phyloP scores from a whole-genome alignment of 2,329 filamentous ascomycete genomes.

The Claviceps purpurea region DNA sequence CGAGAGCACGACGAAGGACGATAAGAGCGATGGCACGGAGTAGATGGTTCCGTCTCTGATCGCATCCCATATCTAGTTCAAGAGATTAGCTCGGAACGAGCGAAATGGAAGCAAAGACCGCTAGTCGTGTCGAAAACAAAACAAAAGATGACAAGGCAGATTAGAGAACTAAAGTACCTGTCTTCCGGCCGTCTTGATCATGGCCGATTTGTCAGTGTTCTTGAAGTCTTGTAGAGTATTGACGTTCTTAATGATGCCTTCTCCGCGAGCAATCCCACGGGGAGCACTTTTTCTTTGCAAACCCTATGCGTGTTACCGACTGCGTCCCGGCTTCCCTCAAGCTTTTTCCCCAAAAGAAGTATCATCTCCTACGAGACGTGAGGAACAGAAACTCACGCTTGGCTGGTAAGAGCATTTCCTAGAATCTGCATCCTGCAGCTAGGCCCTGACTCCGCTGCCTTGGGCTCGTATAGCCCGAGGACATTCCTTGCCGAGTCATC shows the following conservation, averaged over 20 bases:
- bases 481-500: slow-evolving; percentile 83
- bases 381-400: slow-evolving; percentile 47
- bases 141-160: not conserved
- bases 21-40: slow-evolving; percentile 79
- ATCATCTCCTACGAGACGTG: not conserved
- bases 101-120: not conserved
- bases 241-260: slow-evolving; percentile 89
- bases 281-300: slow-evolving; percentile 46
- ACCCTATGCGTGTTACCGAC: not conserved
- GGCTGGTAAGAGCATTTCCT: slow-evolving; percentile 70
- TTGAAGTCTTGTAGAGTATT: slow-evolving; percentile 94
- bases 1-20: slow-evolving; percentile 78
- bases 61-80: slow-evolving; percentile 76
- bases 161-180: slow-evolving; percentile 40
- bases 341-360: too few species aligned
- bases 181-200: slow-evolving; percentile 65
- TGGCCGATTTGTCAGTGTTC: slow-evolving; percentile 62
- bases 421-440: slow-evolving; percentile 86
- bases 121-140: not conserved
- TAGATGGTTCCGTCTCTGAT: slow-evolving; percentile 96
- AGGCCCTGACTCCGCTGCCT: slow-evolving; percentile 55
- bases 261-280: slow-evolving; percentile 63
- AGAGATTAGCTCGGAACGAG: not conserved
- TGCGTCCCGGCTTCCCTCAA: too few species aligned
- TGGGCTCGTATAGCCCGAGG: slow-evolving; percentile 79